Conservation (phyloP, 164 flowering plant genomes). For the Taxillus chinensis region DNA sequence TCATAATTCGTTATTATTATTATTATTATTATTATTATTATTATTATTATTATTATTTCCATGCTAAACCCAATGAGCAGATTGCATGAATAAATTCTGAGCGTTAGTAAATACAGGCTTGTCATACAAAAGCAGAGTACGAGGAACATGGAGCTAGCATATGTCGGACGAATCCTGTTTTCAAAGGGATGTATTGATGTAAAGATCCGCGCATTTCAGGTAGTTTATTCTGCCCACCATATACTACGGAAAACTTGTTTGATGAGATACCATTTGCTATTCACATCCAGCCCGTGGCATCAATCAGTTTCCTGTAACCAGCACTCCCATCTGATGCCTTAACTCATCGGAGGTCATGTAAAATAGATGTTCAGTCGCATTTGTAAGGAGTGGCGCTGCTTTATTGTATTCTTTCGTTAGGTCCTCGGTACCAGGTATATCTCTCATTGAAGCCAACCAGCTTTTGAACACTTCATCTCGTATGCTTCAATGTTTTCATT, state of each 20-base stretch:
- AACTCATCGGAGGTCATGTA: constrained; percentile 21
- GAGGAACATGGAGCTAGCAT: constrained; percentile 98
- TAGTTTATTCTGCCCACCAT: constrained; percentile 3
- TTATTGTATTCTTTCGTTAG: constrained; percentile 14
- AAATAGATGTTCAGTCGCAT: constrained; percentile 12
- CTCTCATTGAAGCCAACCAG: constrained; percentile 4
- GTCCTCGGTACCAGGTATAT: constrained; percentile 8
- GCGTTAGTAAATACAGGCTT: constrained; percentile 44
- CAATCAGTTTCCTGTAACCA: not conserved
- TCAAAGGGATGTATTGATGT: constrained; percentile 80
- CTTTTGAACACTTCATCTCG: not conserved
- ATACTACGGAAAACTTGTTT: not conserved
- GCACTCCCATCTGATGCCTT: constrained; percentile 3
- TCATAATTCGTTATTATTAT: too few relatives aligned
- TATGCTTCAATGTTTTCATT: not conserved
- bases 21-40: too few relatives aligned
- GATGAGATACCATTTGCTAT: not conserved
- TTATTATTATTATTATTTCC: too few relatives aligned
- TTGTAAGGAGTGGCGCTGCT: constrained; percentile 9
- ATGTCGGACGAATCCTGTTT: constrained; percentile 93
- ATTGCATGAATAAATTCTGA: not conserved
- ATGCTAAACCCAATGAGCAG: too few relatives aligned
- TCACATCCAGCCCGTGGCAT: constrained; percentile 1
- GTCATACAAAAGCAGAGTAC: constrained; percentile 97
- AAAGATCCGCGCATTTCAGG: constrained; percentile 5